phyloP scores from a whole-genome alignment of 768 basidiomycete genomes.

The Pisolithus tinctorius region DNA sequence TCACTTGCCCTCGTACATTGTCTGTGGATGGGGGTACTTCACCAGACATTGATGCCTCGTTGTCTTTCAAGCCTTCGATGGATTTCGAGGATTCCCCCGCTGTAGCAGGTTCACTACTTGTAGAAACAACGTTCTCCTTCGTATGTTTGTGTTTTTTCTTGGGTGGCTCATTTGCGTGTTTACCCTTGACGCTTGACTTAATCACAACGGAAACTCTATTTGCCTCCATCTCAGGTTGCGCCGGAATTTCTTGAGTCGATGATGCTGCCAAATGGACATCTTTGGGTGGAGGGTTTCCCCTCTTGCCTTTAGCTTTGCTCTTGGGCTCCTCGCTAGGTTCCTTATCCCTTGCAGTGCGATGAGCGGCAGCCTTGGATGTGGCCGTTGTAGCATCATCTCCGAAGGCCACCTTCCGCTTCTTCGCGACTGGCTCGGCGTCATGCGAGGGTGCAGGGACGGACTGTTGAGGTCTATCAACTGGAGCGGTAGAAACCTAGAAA shows the following conservation, averaged over 20 bases:
- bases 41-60: not conserved
- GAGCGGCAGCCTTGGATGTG: conserved; percentile 6
- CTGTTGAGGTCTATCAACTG: not conserved
- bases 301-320: not conserved
- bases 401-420: conserved; percentile 6
- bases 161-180: not conserved
- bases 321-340: not conserved
- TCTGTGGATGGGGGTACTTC: not conserved
- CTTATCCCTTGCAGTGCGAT: not conserved
- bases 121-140: not conserved
- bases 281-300: conserved; percentile 8
- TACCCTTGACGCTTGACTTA: too few relatives aligned
- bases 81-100: not conserved
- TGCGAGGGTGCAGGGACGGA: not conserved
- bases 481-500: not conserved
- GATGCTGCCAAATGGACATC: not conserved
- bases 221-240: not conserved
- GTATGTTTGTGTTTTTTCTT: conserved; percentile 2
- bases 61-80: not conserved
- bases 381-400: not conserved
- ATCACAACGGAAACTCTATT: not conserved
- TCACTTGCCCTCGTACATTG: not conserved
- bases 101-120: not conserved
- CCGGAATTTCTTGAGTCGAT: not conserved
- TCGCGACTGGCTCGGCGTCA: not conserved